Base-by-base conservation (phyloP, 2,329 filamentous ascomycete species). In the Cordyceps fumosorosea region DNA sequence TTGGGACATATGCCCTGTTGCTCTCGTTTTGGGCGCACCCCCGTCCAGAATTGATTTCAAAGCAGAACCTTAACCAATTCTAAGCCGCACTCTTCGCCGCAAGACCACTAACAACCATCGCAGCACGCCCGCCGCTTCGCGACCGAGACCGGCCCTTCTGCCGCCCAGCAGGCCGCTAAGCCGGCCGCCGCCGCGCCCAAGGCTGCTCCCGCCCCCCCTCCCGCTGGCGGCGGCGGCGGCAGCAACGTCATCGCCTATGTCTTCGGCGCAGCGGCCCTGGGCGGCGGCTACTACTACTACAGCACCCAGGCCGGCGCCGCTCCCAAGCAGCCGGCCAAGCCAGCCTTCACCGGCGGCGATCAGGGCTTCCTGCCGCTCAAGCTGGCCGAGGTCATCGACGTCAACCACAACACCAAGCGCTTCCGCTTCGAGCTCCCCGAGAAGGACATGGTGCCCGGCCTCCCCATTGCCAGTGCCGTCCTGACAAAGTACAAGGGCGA, bases 381-480 rank as follows among this genome's bases (percentile, higher is more conserved):
- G 78, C 82, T 98, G 62, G 85, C 91, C 62, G 86, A 88, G 62
- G 84, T 92, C 56, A 89, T 96, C 78, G 78, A 81, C 52, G 77
- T 97, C 78, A 97, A 91, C 81, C 89, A 93, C 83, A 98, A 98
- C 82, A 96, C 92, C 70, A 98, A 98, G 86, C 88, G 85, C 70
- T 82, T 98, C 73, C 87, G 90, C 69, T 98, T 99, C 78, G 86
- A 88, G 70, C 86, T 98, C 50, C 90, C 91, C 18, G 90, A 96
- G 74, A 81, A 85, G 65, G 89, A 96, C 73, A 85, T 89, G 77
- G 88, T 96, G 59, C 93, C 90, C 63, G 95, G 95, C 51, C 79
- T 99, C 63, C 77, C 84, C 42, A 80, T 96, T 66, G 87, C 93
- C 63, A 96, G 91, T 83, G 93, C 92, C 52, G 77, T 99, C 68